Evolutionary conservation across 73 alveolate species (phyloP).

Genomic region (Symbiodinium pilosum): DNA sequence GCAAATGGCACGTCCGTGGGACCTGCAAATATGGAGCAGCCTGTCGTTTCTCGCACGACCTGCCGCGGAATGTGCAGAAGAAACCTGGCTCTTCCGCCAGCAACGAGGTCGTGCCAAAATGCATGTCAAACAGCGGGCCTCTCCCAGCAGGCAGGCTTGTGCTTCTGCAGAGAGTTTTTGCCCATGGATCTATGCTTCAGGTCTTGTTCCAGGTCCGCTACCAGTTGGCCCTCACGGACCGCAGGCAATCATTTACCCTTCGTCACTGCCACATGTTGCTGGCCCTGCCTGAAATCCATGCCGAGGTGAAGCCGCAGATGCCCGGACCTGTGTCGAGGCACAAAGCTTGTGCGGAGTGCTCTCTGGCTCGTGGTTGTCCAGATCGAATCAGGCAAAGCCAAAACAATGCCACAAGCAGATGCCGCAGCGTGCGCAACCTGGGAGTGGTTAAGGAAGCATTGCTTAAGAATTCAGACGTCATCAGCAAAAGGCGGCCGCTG

Average conservation of each 20-base stretch:
- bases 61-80: neutral
- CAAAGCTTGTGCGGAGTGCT: neutral
- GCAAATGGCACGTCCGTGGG: slow-evolving; percentile 85
- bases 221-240: slow-evolving; percentile 1
- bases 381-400: neutral
- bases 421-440: slow-evolving; percentile 7
- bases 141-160: slow-evolving; percentile 56
- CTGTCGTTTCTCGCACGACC: slow-evolving; percentile 66
- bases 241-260: neutral
- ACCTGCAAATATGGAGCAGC: slow-evolving; percentile 77
- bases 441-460: neutral
- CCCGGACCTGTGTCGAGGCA: neutral
- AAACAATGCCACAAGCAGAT: neutral
- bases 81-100: neutral
- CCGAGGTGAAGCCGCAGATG: neutral
- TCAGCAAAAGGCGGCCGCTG: too few species aligned
- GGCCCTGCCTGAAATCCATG: neutral
- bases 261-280: neutral
- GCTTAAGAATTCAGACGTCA: neutral
- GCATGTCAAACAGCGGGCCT: slow-evolving; percentile 15
- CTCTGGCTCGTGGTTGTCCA: too few species aligned
- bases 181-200: neutral
- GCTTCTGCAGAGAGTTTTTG: neutral
- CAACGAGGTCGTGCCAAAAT: neutral
- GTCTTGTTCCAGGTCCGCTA: slow-evolving; percentile 13